Base-by-base conservation (phyloP, 495 filamentous ascomycete genomes). In the Tuber aestivum region DNA sequence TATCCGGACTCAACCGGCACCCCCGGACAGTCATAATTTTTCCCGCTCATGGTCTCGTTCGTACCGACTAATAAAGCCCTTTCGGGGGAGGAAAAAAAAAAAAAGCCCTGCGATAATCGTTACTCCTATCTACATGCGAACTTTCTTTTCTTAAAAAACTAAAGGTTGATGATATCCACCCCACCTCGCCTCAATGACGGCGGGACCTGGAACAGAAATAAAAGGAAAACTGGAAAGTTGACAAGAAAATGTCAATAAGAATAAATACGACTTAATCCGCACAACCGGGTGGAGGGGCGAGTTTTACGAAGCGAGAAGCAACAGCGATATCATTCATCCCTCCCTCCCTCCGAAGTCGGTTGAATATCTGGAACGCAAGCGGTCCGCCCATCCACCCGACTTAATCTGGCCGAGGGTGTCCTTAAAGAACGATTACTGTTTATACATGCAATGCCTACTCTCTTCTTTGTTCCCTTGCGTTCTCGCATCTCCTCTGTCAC, bases 1-100 rank as follows among this genome's bases (percentile, higher is more conserved):
- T 95, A 95, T 77, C 94, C 94, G 9, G 91, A 94, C 77, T 68
- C 77, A 32, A 61, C 56, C 41, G 77, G 18, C 23, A 7, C 69
- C 70, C 38, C 73, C 45, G 0, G 48, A 41, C 48, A 75, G 27
- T 70, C 27, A 40, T 71, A 70, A 35, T 40, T 32, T 32, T 40
- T 37, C 35, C 50, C 18, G 18, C 32, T 41, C 23, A 40, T 74
- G 45, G n/a, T n/a, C 68, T 76, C 23, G 23, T 40, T 72, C 4
- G 27, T 41, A 9, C 27, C 69, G 68, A 70, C 73, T 41, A 37
- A 70, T 32, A 16, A 32, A 16, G n/a, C 27, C 27, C 14, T 16
- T 32, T 65, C 32, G 27, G 3, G 10, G n/a, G n/a, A n/a, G n/a
- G n/a, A 32, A 6, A 14, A n/a, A 27, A 10, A 56, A 14, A 14